Evolutionary conservation across 768 basidiomycete species (phyloP), one percentile per base, ranked within the genome.

Genomic region (Xerocomus potaroensis): DNA sequence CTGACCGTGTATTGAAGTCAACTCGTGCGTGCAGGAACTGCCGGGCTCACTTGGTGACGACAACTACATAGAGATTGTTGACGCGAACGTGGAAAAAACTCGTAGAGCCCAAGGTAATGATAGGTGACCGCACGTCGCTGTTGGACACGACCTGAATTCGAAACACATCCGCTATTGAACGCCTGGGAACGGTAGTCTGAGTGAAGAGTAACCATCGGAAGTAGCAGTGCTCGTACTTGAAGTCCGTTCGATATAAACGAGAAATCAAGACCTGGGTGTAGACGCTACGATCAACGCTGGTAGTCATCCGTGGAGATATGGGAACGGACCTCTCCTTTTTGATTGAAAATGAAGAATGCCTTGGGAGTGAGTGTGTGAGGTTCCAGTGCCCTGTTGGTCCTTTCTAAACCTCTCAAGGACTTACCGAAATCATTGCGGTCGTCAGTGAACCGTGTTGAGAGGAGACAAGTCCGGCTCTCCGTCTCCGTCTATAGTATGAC

Each of bases 271-370:
- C 90, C 91, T 94, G 31, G 27, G 24, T 27, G 16, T 32, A 14
- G 37, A 41, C 43, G 30, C 37, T 36, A 39, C 35, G 48, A 53
- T 51, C 49, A 49, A 30, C 35, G 30, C 38, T 19, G 15, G 3
- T 7, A 3, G 18, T 30, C 10, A 14, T 33, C 12, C 7, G 16
- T 14, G 16, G 8, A n/a, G 44, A 11, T 12, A 5, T n/a, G 3
- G 5, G n/a, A 23, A 62, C 79, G 32, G 46, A 93, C 95, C 80
- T 98, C 96, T 68, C 96, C 96, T 69, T 98, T 97, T 69, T 94
- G 92, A 64, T 97, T 99, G 77, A 97, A 96, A 48, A 97, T 91
- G 69, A 98, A 97, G 81, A 97, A 97, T 39, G 90, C 94, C 94
- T 97, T 55, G 41, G 37, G n/a, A 51, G 19, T 11, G n/a, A 51